Conservation (phyloP, 139 green algal genomes). For the Closterium sp. region DNA sequence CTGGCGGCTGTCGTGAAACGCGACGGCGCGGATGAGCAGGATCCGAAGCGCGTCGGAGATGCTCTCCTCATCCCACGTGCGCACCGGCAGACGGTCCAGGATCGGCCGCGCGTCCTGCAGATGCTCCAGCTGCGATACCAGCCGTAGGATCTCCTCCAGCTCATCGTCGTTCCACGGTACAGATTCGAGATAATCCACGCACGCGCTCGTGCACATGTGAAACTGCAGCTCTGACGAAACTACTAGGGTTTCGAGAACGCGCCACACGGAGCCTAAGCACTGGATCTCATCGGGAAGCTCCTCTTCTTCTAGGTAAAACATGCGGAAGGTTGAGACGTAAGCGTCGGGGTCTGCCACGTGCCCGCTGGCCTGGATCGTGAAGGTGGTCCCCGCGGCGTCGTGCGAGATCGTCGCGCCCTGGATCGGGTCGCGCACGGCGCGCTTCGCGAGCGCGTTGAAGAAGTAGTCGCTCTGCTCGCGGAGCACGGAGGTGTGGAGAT, state of each 20-base stretch:
- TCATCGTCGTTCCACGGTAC: constrained; percentile 10
- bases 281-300: neutral
- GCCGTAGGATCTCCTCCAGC: constrained; percentile 5
- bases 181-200: neutral
- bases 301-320: neutral
- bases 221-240: neutral
- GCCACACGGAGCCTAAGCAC: neutral
- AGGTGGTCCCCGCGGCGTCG: neutral
- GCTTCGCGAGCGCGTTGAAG: constrained; percentile 8
- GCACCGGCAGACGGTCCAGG: neutral
- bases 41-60: constrained; percentile 5
- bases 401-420: neutral
- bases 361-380: neutral
- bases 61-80: constrained; percentile 12
- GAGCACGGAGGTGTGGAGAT: neutral
- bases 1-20: neutral
- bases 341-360: constrained; percentile 1
- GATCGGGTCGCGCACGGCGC: neutral
- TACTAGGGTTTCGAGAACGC: neutral
- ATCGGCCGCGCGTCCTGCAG: constrained; percentile 1
- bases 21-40: constrained; percentile 3
- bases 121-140: neutral
- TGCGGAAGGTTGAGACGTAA: neutral
- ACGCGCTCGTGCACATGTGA: neutral
- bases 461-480: constrained; percentile 14